A percentile compares a stretch with the other conserved stretches of the same genome.
Evolutionary conservation across 2,329 filamentous ascomycete species (phyloP).

Genomic region (Thelonectria rubi): DNA sequence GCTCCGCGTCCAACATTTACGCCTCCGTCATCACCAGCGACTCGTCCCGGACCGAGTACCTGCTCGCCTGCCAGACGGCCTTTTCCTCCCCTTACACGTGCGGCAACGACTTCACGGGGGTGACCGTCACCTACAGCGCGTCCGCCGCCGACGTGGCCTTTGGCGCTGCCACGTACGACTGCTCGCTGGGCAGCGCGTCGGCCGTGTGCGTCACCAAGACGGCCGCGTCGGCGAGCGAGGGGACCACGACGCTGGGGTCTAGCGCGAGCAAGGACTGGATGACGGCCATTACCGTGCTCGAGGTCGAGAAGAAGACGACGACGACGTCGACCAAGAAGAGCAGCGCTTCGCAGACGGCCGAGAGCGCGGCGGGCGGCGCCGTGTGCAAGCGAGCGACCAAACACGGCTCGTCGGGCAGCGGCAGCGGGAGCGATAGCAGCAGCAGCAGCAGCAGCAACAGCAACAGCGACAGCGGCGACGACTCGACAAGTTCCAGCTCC

Average conservation of each 20-base stretch:
- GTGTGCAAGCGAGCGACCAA: not conserved
- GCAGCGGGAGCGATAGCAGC: not conserved
- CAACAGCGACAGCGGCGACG: not conserved
- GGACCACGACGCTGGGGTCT: constrained; percentile 25
- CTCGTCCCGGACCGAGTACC: constrained; percentile 34
- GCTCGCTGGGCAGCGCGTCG: constrained; percentile 12
- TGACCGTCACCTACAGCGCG: constrained; percentile 34
- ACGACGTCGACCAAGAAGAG: constrained; percentile 3
- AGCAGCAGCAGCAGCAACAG: not conserved
- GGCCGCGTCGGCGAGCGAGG: not conserved
- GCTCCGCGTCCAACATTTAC: constrained; percentile 34
- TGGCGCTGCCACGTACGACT: constrained; percentile 33
- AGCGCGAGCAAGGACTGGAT: constrained; percentile 33
- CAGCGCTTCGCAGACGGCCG: not conserved
- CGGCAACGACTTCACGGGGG: constrained; percentile 33
- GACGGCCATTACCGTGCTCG: constrained; percentile 34
- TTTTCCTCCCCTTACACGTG: constrained; percentile 32
- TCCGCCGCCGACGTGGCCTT: constrained; percentile 29
- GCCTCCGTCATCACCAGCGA: constrained; percentile 37
- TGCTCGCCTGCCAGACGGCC: constrained; percentile 37
- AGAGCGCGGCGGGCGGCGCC: too few species aligned
- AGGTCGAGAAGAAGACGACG: constrained; percentile 24
- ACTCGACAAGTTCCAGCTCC: not conserved
- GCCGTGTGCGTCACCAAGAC: constrained; percentile 31
- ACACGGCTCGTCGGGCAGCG: not conserved